Percentiles rank a stretch among this genome's conserved stretches.
phyloP scores from a whole-genome alignment of 441 rosid species.

The Erodium texanum region DNA sequence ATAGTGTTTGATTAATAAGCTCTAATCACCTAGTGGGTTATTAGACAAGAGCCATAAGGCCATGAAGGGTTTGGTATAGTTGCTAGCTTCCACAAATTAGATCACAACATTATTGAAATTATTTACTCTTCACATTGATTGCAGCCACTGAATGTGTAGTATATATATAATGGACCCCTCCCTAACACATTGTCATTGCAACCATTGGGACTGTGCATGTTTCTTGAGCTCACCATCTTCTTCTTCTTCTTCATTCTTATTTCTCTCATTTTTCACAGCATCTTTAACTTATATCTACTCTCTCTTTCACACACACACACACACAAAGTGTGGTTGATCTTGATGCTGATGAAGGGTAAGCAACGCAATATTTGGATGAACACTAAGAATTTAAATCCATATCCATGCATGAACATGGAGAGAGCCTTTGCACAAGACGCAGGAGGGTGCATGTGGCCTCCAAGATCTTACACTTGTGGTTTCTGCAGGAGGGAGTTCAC shows the following conservation, averaged over 20 bases:
- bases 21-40: too few species aligned
- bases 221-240: too few species aligned
- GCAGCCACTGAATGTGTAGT: neutral
- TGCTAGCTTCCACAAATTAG: neutral
- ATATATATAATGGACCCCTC: neutral
- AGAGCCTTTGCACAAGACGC: constrained; percentile 38
- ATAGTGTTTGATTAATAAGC: too few species aligned
- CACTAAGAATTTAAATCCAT: too few species aligned
- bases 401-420: too few species aligned
- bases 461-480: constrained; percentile 49
- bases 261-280: too few species aligned
- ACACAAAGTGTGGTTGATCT: too few species aligned
- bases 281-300: too few species aligned
- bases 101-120: neutral
- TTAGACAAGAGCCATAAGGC: too few species aligned
- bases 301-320: too few species aligned
- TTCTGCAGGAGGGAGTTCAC: constrained; percentile 53
- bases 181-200: neutral
- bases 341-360: neutral
- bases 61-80: neutral
- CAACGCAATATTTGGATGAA: neutral
- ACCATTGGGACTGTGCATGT: too few species aligned
- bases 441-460: constrained; percentile 61
- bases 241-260: too few species aligned
- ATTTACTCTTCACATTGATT: neutral